Evolutionary conservation across 257 asterid genomes (phyloP), one percentile per base, ranked within the genome.

Genomic region (Forsythia viridissima): DNA sequence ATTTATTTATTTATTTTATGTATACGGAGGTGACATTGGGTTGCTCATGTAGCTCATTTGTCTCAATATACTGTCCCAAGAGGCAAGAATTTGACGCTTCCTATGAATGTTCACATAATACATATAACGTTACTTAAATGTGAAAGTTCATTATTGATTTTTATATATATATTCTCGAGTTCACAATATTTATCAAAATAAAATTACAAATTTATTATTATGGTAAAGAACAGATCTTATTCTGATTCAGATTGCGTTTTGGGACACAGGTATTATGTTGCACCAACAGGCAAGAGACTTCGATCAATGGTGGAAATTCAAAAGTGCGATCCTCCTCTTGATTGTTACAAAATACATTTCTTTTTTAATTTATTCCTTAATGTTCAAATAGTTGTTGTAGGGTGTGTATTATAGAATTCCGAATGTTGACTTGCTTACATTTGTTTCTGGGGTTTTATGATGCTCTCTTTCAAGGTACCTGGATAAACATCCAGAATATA

Each of bases 281-380:
- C 94, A 5, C 96, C 98, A 66, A 78, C 87, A 11, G 90, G 90
- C 81, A 90, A 86, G 90, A 89, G 87, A 83, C 85, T 92, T 37
- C 94, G 95, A 44, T 94, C 98, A 42, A 86, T 79, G 86, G 87
- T 81, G 78, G 97, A 92, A 79, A 44, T 91, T 80, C 86, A 84
- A 39, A 88, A 82, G 98, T 94, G 85, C 38, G 69, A 68, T 65
- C 55, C 42, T 63, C 76, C 86, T 57, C 21, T 40, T 41, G 66
- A 51, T 80, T 21, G 20, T 46, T 68, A 38, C 39, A 21, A 42
- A 66, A 36, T 61, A 4, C 46, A 4, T 9, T 30, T 40, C 39
- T 11, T 48, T 21, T 72, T 61, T 9, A 21, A 15, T 24, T 21
- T 8, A 8, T 63, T 63, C 16, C 70, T 61, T 21, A 21, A 21